Percentiles rank a stretch among this genome's conserved stretches.
Evolutionary conservation across 805 yeast species (phyloP).

Genomic region (Wickerhamomyces bisporus): DNA sequence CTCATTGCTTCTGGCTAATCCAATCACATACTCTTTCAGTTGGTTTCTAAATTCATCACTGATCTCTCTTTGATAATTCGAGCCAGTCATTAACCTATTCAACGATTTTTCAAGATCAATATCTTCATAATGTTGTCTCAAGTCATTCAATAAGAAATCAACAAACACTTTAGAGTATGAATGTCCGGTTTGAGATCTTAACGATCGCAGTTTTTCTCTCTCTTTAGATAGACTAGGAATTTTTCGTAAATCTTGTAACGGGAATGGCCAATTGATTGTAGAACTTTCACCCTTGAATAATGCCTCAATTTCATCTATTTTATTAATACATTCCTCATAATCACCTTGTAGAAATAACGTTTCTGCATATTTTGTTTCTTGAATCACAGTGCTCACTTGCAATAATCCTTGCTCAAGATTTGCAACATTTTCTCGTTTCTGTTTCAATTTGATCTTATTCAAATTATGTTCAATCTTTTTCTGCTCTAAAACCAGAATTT

Average conservation of each 20-base stretch:
- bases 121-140: conserved; percentile 50
- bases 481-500: conserved; percentile 41
- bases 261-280: conserved; percentile 37
- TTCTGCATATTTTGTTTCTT: conserved; percentile 46
- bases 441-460: conserved; percentile 42
- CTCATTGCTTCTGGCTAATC: conserved; percentile 58
- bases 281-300: conserved; percentile 50
- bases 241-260: conserved; percentile 25
- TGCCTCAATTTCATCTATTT: conserved; percentile 51
- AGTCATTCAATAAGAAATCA: conserved; percentile 51
- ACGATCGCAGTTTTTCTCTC: conserved; percentile 45
- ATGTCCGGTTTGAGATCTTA: conserved; percentile 64
- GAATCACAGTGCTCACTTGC: conserved; percentile 40
- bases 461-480: conserved; percentile 48
- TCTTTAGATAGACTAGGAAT: conserved; percentile 31
- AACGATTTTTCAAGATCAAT: conserved; percentile 46
- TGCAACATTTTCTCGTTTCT: conserved; percentile 54
- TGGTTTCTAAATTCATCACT: conserved; percentile 34
- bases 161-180: conserved; percentile 58
- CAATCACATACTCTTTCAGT: conserved; percentile 45
- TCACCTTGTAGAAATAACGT: conserved; percentile 38
- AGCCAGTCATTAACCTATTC: conserved; percentile 33
- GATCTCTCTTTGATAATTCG: conserved; percentile 35
- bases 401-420: conserved; percentile 55
- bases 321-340: conserved; percentile 50